phyloP scores from a whole-genome alignment of 2,329 filamentous ascomycete genomes.

The Fusarium multiceps region DNA sequence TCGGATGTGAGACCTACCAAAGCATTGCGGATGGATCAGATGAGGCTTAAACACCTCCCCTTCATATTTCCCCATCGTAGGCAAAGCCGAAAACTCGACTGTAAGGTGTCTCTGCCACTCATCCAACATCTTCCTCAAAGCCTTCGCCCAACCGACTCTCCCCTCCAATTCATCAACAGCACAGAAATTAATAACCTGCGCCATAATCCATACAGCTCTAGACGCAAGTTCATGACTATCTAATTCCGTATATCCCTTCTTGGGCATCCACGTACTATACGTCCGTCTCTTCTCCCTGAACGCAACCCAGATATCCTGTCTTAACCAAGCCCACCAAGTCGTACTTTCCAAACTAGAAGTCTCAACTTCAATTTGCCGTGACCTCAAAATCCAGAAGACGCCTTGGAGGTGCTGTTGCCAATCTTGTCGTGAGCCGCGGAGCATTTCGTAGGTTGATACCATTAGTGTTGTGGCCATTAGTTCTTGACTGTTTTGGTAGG shows the following conservation, averaged over 20 bases:
- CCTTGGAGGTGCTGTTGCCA: constrained; percentile 74
- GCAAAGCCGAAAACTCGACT: constrained; percentile 55
- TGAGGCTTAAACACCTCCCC: constrained; percentile 55
- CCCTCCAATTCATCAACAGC: constrained; percentile 21
- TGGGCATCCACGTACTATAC: constrained; percentile 69
- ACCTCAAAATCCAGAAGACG: constrained; percentile 74
- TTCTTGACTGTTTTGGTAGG: constrained; percentile 68
- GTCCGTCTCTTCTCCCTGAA: constrained; percentile 67
- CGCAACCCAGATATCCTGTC: constrained; percentile 74
- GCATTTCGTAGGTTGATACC: constrained; percentile 74
- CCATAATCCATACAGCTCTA: constrained; percentile 65
- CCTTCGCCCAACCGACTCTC: constrained; percentile 23
- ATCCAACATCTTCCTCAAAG: constrained; percentile 38
- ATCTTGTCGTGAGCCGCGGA: constrained; percentile 60
- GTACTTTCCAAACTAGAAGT: constrained; percentile 66
- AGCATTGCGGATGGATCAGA: constrained; percentile 62
- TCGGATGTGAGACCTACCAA: constrained; percentile 19
- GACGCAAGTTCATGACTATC: constrained; percentile 65
- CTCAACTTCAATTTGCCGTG: constrained; percentile 69
- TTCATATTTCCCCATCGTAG: constrained; percentile 42
- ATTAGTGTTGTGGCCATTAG: constrained; percentile 69
- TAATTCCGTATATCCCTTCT: constrained; percentile 59
- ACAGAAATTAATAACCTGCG: constrained; percentile 68
- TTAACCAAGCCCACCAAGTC: constrained; percentile 74
- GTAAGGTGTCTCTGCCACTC: constrained; percentile 50